Base-by-base conservation (phyloP, 257 asterid genomes). In the Knoxia roxburghii region DNA sequence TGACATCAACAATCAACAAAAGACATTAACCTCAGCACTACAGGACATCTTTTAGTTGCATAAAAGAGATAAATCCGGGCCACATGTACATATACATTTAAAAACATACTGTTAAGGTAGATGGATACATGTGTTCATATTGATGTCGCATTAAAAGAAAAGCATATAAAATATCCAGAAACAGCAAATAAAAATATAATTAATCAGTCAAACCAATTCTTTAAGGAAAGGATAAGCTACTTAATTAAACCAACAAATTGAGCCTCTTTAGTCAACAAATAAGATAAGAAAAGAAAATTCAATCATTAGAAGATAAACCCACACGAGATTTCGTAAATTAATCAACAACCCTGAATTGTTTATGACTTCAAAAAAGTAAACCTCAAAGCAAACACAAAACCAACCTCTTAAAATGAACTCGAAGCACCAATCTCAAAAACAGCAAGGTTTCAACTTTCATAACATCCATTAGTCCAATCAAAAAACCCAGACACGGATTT, bases 291-390 rank as follows among this genome's bases (percentile, higher is more conserved):
- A 69, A 65, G 57, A 76, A 84, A 77, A 77, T 40, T 54, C 86
- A 87, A 87, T 90, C 86, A 86, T 90, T 83, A 80, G 88, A 69
- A 76, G 77, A 71, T 64, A 76, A 82, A 75, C 73, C 90, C 88
- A 77, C 78, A 68, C 79, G 77, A 81, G 78, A 77, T 75, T 78
- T 66, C 73, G 55, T 70, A 79, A 81, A 69, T 73, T 63, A 76
- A 79, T 79, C 75, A 82, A 72, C 72, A 80, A 74, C 74, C 66
- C 81, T 63, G 75, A 72, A 67, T 78, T 77, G 59, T 58, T 72
- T 39, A 75, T 60, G 64, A 70, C 48, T 53, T 20, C 54, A 68
- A 39, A 59, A 30, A 43, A 43, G 10, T 27, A 53, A 73, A 54
- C 48, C 64, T 32, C 57, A 75, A 72, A 49, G 18, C 61, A 72